Evolutionary conservation across 1,284 basidiomycete genomes (phyloP), one percentile per base, ranked within the genome.

Genomic region (Ganoderma multipileum): DNA sequence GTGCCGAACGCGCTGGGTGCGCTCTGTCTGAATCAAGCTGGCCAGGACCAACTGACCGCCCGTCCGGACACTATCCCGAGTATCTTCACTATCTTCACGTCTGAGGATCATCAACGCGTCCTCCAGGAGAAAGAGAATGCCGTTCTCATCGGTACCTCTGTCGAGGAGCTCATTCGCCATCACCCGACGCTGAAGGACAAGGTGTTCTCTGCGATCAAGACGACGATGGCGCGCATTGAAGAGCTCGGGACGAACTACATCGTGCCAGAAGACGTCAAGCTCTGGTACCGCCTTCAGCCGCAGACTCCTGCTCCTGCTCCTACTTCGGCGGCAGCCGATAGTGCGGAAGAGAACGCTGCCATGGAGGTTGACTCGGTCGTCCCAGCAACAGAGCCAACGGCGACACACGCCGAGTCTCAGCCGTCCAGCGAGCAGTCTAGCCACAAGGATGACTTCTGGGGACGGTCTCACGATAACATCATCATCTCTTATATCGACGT

Each of bases 1-100:
- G 91, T 99, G 66, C 95, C 97, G 0, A 97, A 97, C 75, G 97
- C 96, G n/a, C 90, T 99, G 65, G 97, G 97, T 42, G 98, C 98
- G 0, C 85, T 99, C 55, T 99, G 97, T 79, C 87, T 99, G 66
- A 99, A 99, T 77, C 91, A 95, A 74, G 84, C 88, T 3, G 98
- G 98, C 2, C 90, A 98, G 74, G 89, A 94, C 47, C 93, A 95
- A 75, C 88, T 98, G 52, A 82, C 90, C 18, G 87, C 87, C 12
- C 90, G 92, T 59, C 92, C 94, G 1, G 88, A 86, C 65, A 90
- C 98, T 69, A 93, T 99, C 73, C 90, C 91, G 9, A 89, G 91
- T 61, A 89, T 99, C 63, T 94, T 99, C 78, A 86, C 89, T 7
- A 91, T 96, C 70, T 95, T 98, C 80, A 94, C 94, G 1, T 95